phyloP scores from a whole-genome alignment of 495 filamentous ascomycete genomes.

The Penicillium steckii region DNA sequence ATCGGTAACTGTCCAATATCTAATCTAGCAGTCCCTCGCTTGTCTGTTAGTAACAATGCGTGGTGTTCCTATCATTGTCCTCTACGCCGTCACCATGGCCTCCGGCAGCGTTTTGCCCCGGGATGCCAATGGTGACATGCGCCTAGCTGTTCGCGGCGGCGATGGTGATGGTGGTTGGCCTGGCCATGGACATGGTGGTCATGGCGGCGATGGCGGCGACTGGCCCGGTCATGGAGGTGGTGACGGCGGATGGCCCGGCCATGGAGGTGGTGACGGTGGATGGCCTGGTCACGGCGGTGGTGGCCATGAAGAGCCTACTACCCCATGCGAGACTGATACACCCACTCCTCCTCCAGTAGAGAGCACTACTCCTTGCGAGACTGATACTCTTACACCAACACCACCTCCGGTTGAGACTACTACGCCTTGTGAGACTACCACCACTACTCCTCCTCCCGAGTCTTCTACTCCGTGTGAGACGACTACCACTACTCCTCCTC shows the following conservation, averaged over 20 bases:
- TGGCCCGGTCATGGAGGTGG: not conserved
- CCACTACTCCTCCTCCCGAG: not conserved
- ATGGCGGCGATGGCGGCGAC: conserved; percentile 1
- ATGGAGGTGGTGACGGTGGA: not conserved
- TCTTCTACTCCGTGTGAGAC: conserved; percentile 6
- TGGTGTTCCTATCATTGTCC: conserved; percentile 15
- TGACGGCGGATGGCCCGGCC: not conserved
- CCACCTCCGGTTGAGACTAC: not conserved
- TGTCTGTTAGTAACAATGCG: conserved; percentile 22
- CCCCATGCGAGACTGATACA: conserved; percentile 5
- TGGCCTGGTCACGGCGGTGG: not conserved
- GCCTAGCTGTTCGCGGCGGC: conserved; percentile 10
- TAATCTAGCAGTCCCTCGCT: conserved; percentile 7
- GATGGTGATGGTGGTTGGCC: conserved; percentile 2
- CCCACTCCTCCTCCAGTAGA: not conserved
- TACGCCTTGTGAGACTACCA: not conserved
- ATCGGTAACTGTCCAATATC: not conserved
- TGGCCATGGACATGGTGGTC: too few species aligned
- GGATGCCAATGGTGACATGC: conserved; percentile 8
- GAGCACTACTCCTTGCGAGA: not conserved
- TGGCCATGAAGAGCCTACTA: not conserved
- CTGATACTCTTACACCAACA: not conserved
- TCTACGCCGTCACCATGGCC: conserved; percentile 21
- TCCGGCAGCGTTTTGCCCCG: conserved; percentile 19
- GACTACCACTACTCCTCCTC: not conserved